phyloP scores from a whole-genome alignment of 1,284 basidiomycete genomes.

The Cryptococcus sp. region DNA sequence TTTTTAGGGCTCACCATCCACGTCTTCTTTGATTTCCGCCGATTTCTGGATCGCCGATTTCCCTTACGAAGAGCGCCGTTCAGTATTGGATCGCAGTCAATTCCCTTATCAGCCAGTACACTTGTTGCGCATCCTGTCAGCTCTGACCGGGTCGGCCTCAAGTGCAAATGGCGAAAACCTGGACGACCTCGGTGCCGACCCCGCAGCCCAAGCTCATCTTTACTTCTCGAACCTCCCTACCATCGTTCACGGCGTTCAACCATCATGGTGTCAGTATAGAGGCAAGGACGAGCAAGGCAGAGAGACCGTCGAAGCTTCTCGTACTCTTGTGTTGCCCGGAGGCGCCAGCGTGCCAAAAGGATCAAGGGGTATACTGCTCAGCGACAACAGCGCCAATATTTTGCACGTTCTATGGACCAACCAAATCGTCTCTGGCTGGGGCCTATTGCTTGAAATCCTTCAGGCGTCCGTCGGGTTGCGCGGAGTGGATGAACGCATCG shows the following conservation, averaged over 20 bases:
- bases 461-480: constrained; percentile 34
- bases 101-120: constrained; percentile 36
- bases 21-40: constrained; percentile 33
- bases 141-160: constrained; percentile 29
- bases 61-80: constrained; percentile 34
- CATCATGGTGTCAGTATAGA: constrained; percentile 20
- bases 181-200: constrained; percentile 24
- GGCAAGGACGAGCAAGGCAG: constrained; percentile 28
- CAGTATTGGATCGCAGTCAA: constrained; percentile 37
- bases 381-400: constrained; percentile 10
- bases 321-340: constrained; percentile 39
- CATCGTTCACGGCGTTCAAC: constrained; percentile 26
- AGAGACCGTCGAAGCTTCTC: constrained; percentile 29
- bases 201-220: constrained; percentile 31
- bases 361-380: constrained; percentile 31
- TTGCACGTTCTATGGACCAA: constrained; percentile 29
- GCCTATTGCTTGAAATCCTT: constrained; percentile 40
- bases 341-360: constrained; percentile 33
- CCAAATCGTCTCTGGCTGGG: constrained; percentile 34
- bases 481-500: constrained; percentile 13
- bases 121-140: constrained; percentile 33
- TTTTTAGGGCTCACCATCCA: constrained; percentile 28
- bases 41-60: constrained; percentile 48
- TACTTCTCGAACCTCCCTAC: constrained; percentile 39
- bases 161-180: constrained; percentile 19